Evolutionary conservation across 805 yeast genomes (phyloP).

Genomic region (Barnettozyma populi): DNA sequence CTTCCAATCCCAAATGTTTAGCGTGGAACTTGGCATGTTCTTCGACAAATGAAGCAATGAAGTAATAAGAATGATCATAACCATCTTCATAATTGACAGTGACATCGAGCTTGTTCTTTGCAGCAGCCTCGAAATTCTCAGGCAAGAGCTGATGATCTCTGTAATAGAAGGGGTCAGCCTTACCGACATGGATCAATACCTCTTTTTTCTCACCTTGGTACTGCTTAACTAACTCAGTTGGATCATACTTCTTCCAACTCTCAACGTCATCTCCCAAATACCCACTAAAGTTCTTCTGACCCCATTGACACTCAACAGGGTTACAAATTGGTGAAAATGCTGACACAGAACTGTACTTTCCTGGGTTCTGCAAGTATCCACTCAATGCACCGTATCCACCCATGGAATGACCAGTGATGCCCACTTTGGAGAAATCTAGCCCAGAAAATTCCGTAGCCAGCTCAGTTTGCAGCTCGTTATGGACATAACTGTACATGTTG

Average conservation of each 20-base stretch:
- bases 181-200: slow-evolving; percentile 81
- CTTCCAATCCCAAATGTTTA: slow-evolving; percentile 40
- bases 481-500: slow-evolving; percentile 82
- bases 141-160: slow-evolving; percentile 65
- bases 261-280: slow-evolving; percentile 57
- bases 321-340: slow-evolving; percentile 90
- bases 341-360: slow-evolving; percentile 68
- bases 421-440: slow-evolving; percentile 59
- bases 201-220: slow-evolving; percentile 46
- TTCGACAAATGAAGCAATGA: slow-evolving; percentile 70
- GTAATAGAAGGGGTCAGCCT: slow-evolving; percentile 64
- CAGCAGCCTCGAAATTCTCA: slow-evolving; percentile 56
- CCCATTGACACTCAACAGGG: slow-evolving; percentile 82
- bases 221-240: slow-evolving; percentile 61
- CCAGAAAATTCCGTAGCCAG: slow-evolving; percentile 29
- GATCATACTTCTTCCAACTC: slow-evolving; percentile 74
- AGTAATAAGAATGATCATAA: slow-evolving; percentile 88
- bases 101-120: slow-evolving; percentile 52
- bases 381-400: slow-evolving; percentile 93
- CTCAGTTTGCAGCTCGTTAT: slow-evolving; percentile 57
- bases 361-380: slow-evolving; percentile 62
- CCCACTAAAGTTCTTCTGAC: slow-evolving; percentile 72
- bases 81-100: slow-evolving; percentile 64
- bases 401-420: slow-evolving; percentile 97
- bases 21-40: slow-evolving; percentile 89